These are phyloP conservation scores for Dothideomycetidae sp. DNA, from an alignment of 2,329 filamentous ascomycete species.

Conservation along the genomic window DNA sequence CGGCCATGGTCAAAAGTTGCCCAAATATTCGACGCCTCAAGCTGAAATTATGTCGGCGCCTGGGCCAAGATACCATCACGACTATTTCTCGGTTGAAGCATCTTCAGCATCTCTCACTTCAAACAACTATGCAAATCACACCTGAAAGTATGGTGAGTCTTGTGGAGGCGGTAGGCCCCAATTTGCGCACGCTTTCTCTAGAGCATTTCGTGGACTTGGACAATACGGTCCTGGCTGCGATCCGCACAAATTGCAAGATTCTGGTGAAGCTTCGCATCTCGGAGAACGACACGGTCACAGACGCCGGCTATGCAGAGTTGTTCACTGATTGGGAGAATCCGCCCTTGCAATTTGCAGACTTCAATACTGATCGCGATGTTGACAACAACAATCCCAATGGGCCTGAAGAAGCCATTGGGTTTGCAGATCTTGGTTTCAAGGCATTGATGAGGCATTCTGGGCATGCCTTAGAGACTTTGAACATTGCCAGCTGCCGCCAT, in stretches of 20 bases:
- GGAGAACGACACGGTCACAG: conserved; percentile 61
- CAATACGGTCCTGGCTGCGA: conserved; percentile 53
- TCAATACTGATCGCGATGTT: conserved; percentile 63
- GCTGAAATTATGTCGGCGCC: conserved; percentile 62
- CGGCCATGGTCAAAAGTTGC: conserved; percentile 48
- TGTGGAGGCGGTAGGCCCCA: conserved; percentile 46
- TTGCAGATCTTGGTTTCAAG: conserved; percentile 61
- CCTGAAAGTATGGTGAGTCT: conserved; percentile 46
- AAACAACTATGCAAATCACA: conserved; percentile 45
- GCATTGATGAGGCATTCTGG: conserved; percentile 79
- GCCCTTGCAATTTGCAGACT: conserved; percentile 54
- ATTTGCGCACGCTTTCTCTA: conserved; percentile 65
- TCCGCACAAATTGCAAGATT: conserved; percentile 53
- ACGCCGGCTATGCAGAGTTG: conserved; percentile 55
- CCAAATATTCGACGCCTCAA: conserved; percentile 62
- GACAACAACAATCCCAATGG: conserved; percentile 56
- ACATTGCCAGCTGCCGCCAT: conserved; percentile 74
- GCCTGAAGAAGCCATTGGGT: conserved; percentile 48
- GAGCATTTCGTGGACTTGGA: conserved; percentile 52
- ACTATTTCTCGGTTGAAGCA: conserved; percentile 46
- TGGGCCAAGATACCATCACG: conserved; percentile 51
- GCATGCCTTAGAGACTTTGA: conserved; percentile 47
- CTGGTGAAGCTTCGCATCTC: conserved; percentile 70
- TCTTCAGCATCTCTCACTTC: conserved; percentile 63
- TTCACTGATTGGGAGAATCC: conserved; percentile 67